Conservation (phyloP, 768 basidiomycete species). For the Sporobolomyces roseus region DNA sequence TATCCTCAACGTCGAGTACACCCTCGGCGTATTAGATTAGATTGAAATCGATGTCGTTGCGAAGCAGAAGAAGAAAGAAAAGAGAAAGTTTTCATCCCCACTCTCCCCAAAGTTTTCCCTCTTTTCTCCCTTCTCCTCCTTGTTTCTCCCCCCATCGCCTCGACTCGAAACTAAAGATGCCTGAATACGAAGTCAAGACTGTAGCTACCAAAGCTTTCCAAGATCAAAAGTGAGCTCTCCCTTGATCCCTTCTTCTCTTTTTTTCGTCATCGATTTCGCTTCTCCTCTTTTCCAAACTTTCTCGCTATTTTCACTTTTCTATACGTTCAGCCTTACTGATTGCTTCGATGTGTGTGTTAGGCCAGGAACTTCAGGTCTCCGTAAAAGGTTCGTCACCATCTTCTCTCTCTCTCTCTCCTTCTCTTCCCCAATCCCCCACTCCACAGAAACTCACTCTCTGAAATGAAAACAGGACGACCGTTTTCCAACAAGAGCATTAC, state of each 20-base stretch:
- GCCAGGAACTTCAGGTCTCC: constrained; percentile 94
- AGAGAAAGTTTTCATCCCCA: not conserved
- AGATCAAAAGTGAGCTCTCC: constrained; percentile 39
- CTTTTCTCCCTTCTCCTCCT: not conserved
- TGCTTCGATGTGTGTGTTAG: no score
- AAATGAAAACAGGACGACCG: constrained; percentile 67
- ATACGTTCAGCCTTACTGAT: no score
- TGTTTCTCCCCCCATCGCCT: not conserved
- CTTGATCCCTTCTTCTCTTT: no score
- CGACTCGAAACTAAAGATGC: not conserved
- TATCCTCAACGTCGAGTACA: no score
- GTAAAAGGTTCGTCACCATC: constrained; percentile 66
- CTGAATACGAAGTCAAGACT: constrained; percentile 27
- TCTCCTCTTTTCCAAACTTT: no score
- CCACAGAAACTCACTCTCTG: not conserved
- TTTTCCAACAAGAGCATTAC: constrained; percentile 98
- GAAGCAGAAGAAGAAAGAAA: no score
- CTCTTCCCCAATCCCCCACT: not conserved
- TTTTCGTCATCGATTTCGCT: not conserved
- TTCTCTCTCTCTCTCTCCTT: not conserved
- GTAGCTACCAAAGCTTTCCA: constrained; percentile 37
- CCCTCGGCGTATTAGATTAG: no score
- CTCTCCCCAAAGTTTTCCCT: no score
- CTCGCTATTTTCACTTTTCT: no score
- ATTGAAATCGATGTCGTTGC: no score